Conservation (phyloP, 176 grass and related monocot genomes). For the bread wheat (Triticum aestivum) region IWGSC_CS_RefSeq_v2.1 NC_057813.1:156426009-156426508, state of each 20-base stretch:
- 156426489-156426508: constrained; percentile 39
- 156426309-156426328: background rate
- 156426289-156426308: background rate
- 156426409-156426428: background rate
- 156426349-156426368: background rate
- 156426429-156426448: background rate
- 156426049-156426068: background rate
- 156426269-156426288: background rate
- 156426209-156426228: background rate
- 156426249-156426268: background rate
- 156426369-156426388: background rate
- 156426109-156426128: background rate
- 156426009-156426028: constrained; percentile 4
- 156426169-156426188: background rate
- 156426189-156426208: background rate
- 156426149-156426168: background rate
- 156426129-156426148: background rate
- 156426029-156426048: background rate
- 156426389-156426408: background rate
- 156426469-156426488: constrained; percentile 31
- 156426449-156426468: background rate
- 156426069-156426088: constrained; percentile 31
- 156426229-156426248: background rate
- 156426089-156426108: constrained; percentile 35
- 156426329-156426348: background rate